These are phyloP conservation scores for Aspergillus tanneri DNA, from an alignment of 2,329 filamentous ascomycete species.

Conservation along the genomic window DNA sequence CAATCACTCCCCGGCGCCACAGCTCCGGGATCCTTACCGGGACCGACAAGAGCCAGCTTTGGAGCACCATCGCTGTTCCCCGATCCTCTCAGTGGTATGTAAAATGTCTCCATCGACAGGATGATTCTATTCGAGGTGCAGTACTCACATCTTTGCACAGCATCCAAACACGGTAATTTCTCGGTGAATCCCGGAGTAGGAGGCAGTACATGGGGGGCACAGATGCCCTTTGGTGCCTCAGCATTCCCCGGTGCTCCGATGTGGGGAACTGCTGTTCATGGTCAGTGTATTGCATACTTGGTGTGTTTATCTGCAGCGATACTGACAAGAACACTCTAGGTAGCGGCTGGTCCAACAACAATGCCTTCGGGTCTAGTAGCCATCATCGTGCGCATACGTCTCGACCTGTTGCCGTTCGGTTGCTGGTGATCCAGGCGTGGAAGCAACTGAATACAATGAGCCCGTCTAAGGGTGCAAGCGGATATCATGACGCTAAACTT, in stretches of 20 bases:
- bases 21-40: slow-evolving; percentile 51
- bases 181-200: slow-evolving; percentile 32
- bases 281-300: slow-evolving; percentile 25
- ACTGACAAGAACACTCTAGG: slow-evolving; percentile 32
- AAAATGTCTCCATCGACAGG: background rate
- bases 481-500: slow-evolving; percentile 67
- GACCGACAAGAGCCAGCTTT: slow-evolving; percentile 44
- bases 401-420: slow-evolving; percentile 66
- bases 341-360: slow-evolving; percentile 48
- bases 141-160: slow-evolving; percentile 24
- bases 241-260: slow-evolving; percentile 37
- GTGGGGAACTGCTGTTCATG: slow-evolving; percentile 41
- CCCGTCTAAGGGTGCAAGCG: slow-evolving; percentile 49
- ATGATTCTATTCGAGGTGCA: background rate
- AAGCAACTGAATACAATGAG: slow-evolving; percentile 56
- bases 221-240: slow-evolving; percentile 40
- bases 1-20: slow-evolving; percentile 52
- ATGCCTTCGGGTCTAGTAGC: slow-evolving; percentile 51
- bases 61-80: slow-evolving; percentile 43
- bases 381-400: slow-evolving; percentile 56
- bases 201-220: slow-evolving; percentile 36
- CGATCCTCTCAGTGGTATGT: slow-evolving; percentile 45
- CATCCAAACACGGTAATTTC: slow-evolving; percentile 36
- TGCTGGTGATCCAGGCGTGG: slow-evolving; percentile 76
- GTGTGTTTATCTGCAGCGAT: slow-evolving; percentile 2